These are phyloP conservation scores for Candida insectalens DNA, from an alignment of 805 yeast species.

Conservation along the genomic window DNA sequence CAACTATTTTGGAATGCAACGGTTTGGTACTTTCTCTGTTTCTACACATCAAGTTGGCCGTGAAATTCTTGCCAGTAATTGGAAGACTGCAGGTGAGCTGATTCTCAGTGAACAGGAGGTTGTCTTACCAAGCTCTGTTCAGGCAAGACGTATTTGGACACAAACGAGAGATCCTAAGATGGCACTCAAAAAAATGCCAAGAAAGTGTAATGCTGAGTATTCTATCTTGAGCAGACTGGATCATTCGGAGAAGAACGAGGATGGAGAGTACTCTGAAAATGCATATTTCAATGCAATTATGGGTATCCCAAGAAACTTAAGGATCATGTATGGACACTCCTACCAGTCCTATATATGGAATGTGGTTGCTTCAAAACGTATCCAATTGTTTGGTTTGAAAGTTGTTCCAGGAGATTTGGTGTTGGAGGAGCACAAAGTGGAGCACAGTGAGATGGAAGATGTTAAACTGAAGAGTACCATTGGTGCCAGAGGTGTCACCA, in stretches of 20 bases:
- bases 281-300: slow-evolving; percentile 73
- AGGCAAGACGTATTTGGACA: slow-evolving; percentile 77
- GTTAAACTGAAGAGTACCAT: slow-evolving; percentile 43
- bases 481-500: slow-evolving; percentile 68
- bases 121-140: slow-evolving; percentile 73
- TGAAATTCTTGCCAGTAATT: slow-evolving; percentile 57
- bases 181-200: slow-evolving; percentile 75
- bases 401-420: slow-evolving; percentile 81
- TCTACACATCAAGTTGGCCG: slow-evolving; percentile 86
- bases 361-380: slow-evolving; percentile 66
- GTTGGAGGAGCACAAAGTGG: slow-evolving; percentile 26
- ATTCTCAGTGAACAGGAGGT: slow-evolving; percentile 79
- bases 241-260: slow-evolving; percentile 37
- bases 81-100: slow-evolving; percentile 72
- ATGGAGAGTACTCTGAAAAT: slow-evolving; percentile 35
- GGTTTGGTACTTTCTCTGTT: slow-evolving; percentile 92
- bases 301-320: slow-evolving; percentile 84
- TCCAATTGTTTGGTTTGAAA: slow-evolving; percentile 56
- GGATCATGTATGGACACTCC: slow-evolving; percentile 95
- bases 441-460: slow-evolving; percentile 56
- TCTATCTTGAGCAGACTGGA: slow-evolving; percentile 56
- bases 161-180: slow-evolving; percentile 53
- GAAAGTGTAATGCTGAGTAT: slow-evolving; percentile 77
- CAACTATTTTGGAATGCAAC: slow-evolving; percentile 96
- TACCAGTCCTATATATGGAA: slow-evolving; percentile 97